phyloP scores from a whole-genome alignment of 1,284 basidiomycete genomes.

The Marasmius tenuissimus region DNA sequence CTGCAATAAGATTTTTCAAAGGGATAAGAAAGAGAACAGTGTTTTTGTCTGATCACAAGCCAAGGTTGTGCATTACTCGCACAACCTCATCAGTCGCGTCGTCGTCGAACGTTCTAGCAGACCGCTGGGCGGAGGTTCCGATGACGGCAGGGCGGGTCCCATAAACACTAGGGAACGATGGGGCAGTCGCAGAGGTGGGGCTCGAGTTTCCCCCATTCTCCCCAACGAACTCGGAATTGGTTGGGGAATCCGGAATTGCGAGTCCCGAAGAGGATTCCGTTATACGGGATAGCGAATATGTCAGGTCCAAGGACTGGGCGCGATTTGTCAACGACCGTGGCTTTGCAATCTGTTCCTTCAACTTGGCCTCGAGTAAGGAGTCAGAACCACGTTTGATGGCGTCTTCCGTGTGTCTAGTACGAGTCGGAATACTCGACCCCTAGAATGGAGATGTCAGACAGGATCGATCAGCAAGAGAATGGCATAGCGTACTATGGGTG shows the following conservation, averaged over 20 bases:
- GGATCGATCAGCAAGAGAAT: constrained; percentile 8
- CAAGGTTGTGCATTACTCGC: constrained; percentile 76
- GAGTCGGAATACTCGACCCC: constrained; percentile 66
- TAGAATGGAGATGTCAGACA: constrained; percentile 24
- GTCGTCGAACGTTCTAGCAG: constrained; percentile 43
- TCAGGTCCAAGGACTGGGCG: constrained; percentile 79
- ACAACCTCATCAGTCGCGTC: constrained; percentile 71
- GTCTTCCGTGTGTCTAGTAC: constrained; percentile 68
- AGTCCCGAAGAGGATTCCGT: constrained; percentile 63
- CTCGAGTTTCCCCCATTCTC: constrained; percentile 71
- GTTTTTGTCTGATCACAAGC: constrained; percentile 45
- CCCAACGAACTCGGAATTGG: constrained; percentile 57
- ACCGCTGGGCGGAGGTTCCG: constrained; percentile 44
- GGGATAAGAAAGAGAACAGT: not conserved
- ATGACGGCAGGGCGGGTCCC: constrained; percentile 51
- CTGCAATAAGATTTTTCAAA: constrained; percentile 3
- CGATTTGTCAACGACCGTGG: constrained; percentile 76
- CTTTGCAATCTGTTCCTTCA: constrained; percentile 76
- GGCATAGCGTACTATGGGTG: constrained; percentile 62
- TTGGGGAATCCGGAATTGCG: constrained; percentile 73
- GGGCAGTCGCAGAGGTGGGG: constrained; percentile 70
- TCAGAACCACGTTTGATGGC: constrained; percentile 84
- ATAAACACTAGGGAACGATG: constrained; percentile 82
- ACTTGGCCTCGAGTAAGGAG: constrained; percentile 82
- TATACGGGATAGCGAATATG: constrained; percentile 74